These are phyloP conservation scores for Russula sp. DNA, from an alignment of 768 basidiomycete genomes.

Conservation along the genomic window DNA sequence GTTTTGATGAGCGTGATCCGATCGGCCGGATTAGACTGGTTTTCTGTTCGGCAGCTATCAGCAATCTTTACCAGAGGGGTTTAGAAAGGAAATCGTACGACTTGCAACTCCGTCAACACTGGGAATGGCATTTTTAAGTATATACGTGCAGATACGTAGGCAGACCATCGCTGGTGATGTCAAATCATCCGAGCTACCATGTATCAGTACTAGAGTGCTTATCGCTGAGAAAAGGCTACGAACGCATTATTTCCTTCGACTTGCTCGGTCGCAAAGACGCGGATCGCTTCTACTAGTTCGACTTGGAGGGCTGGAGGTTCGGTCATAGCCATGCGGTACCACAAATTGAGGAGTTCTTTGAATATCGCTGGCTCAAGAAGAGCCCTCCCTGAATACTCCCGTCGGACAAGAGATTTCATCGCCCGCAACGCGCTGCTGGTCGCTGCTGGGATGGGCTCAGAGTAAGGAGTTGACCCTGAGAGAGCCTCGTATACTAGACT, in stretches of 20 bases:
- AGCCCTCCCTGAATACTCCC: slow-evolving; percentile 74
- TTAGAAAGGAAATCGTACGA: slow-evolving; percentile 35
- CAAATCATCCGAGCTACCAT: slow-evolving; percentile 6
- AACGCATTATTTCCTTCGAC: slow-evolving; percentile 19
- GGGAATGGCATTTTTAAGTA: slow-evolving; percentile 67
- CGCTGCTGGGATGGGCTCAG: slow-evolving; percentile 37
- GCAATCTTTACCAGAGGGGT: neutral
- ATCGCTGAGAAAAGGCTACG: neutral
- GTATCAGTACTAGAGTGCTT: slow-evolving; percentile 1
- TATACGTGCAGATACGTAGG: slow-evolving; percentile 74
- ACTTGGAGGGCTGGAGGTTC: slow-evolving; percentile 68
- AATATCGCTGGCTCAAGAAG: slow-evolving; percentile 79
- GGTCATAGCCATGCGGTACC: slow-evolving; percentile 86
- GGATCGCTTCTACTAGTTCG: slow-evolving; percentile 64
- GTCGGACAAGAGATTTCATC: slow-evolving; percentile 71
- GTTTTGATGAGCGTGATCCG: slow-evolving; percentile 59
- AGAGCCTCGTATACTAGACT: slow-evolving; percentile 93
- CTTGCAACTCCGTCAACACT: slow-evolving; percentile 45
- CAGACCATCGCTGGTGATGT: slow-evolving; percentile 46
- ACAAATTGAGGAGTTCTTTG: slow-evolving; percentile 83
- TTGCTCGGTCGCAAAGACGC: slow-evolving; percentile 39
- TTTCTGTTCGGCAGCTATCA: slow-evolving; percentile 34
- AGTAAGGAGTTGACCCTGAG: slow-evolving; percentile 56
- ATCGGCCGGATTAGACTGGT: slow-evolving; percentile 40
- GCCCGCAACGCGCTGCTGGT: slow-evolving; percentile 54